Conservation (phyloP, 1,284 basidiomycete species). For the Ustilago nuda region DNA sequence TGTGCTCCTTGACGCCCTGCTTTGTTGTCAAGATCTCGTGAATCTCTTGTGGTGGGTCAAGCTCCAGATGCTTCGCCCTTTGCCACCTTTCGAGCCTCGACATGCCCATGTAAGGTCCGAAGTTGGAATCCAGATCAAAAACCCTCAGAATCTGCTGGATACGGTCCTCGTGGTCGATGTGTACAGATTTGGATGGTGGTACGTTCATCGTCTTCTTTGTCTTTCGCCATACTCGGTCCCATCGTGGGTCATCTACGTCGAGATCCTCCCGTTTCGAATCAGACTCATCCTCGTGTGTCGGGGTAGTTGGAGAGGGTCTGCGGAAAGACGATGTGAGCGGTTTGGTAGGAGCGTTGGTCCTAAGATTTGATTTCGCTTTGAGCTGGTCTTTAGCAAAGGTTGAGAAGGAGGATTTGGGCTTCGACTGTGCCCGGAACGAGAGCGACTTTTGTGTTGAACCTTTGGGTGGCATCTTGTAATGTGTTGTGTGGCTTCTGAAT, state of each 20-base stretch:
- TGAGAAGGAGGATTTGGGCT: slow-evolving; percentile 46
- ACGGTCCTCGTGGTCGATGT: slow-evolving; percentile 58
- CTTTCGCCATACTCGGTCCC: slow-evolving; percentile 57
- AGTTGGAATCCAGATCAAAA: slow-evolving; percentile 70
- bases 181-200: slow-evolving; percentile 50
- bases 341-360: slow-evolving; percentile 18
- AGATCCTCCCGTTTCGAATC: slow-evolving; percentile 36
- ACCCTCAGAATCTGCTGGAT: slow-evolving; percentile 65
- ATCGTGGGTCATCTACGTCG: slow-evolving; percentile 50
- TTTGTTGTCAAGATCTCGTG: slow-evolving; percentile 62
- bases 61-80: slow-evolving; percentile 81
- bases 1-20: slow-evolving; percentile 49
- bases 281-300: slow-evolving; percentile 14
- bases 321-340: slow-evolving; percentile 22
- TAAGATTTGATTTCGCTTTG: slow-evolving; percentile 27
- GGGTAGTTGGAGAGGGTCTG: slow-evolving; percentile 11
- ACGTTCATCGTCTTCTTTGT: slow-evolving; percentile 47
- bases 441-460: slow-evolving; percentile 36
- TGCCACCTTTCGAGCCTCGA: slow-evolving; percentile 88
- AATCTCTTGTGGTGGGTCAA: slow-evolving; percentile 86
- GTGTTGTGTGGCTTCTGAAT: neutral
- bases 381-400: slow-evolving; percentile 33
- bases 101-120: slow-evolving; percentile 86
- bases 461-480: slow-evolving; percentile 29
- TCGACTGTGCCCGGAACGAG: slow-evolving; percentile 43